Percentiles rank a stretch among this genome's conserved stretches.
Conservation (phyloP, 2,329 filamentous ascomycete genomes). For the Cladophialophora chaetospira region DNA sequence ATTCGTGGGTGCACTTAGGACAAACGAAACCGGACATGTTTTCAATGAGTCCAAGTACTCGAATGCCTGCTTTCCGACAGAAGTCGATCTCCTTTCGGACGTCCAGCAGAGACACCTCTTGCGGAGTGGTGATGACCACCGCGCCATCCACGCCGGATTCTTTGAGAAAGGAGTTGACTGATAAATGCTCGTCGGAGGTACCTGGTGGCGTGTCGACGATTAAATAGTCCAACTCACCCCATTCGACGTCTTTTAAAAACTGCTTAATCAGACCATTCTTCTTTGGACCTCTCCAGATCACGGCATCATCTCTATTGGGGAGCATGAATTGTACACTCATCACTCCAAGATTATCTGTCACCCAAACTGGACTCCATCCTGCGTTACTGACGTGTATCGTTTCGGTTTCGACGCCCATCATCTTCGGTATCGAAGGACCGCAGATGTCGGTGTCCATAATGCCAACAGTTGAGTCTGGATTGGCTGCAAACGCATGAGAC, state of each 20-base stretch:
- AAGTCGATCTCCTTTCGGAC: constrained; percentile 98
- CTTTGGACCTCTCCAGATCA: constrained; percentile 97
- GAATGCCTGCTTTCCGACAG: constrained; percentile 89
- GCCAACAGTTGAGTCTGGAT: constrained; percentile 76
- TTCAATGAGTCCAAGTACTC: constrained; percentile 85
- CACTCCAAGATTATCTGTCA: constrained; percentile 86
- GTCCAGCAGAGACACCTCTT: constrained; percentile 89
- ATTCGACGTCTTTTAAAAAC: constrained; percentile 96
- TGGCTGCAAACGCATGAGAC: constrained; percentile 82
- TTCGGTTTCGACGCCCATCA: constrained; percentile 88
- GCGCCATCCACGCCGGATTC: constrained; percentile 92
- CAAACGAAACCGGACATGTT: constrained; percentile 99
- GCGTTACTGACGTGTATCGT: constrained; percentile 86
- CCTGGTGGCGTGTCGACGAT: constrained; percentile 95
- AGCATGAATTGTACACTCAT: constrained; percentile 99
- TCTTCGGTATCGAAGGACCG: constrained; percentile 93
- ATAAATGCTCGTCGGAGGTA: constrained; percentile 92
- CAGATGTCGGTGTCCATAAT: constrained; percentile 99
- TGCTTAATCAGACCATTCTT: constrained; percentile 99
- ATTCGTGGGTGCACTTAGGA: constrained; percentile 78
- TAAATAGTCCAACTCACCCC: constrained; percentile 91
- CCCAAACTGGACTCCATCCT: constrained; percentile 96
- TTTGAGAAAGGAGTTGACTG: constrained; percentile 87
- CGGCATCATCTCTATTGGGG: constrained; percentile 86
- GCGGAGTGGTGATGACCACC: constrained; percentile 89